Base-by-base conservation (phyloP, 106 monocot genomes). In the Dendrobium catenatum region DNA sequence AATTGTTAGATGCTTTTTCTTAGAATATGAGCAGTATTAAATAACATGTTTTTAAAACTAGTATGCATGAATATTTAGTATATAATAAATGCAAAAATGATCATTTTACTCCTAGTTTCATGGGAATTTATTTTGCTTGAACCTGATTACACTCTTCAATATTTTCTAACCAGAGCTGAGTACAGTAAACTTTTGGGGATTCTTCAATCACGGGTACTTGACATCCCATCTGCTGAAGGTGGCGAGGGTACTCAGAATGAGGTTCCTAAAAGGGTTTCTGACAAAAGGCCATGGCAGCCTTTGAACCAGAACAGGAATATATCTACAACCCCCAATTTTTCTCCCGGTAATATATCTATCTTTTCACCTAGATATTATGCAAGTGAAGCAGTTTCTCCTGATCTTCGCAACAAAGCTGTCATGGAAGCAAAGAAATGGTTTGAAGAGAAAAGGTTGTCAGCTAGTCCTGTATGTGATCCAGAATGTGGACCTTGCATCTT, bases 351-450 rank as follows among this genome's bases (percentile, higher is more conserved):
- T 74, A 15, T 64, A 22, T 68, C 55, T 67, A 43, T 76, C 58
- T 77, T 84, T 80, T 81, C 86, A 80, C 77, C 84, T 27, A 68
- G 59, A 22, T 79, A 80, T 82, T 85, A 76, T 24, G 15, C 67
- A 5, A 79, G 82, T 43, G 51, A 59, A 82, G 83, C 49, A 77
- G 73, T 37, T 67, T 55, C 86, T 75, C 85, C 84, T 73, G 88
- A 85, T 79, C 40, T 82, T 9, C 79, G 59, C 61, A 83, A 80
- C 26, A 77, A 79, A 72, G 96, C 88, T 81, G 79, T 96, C 22
- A 82, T 74, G 79, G 93, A 96, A 80, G 93, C 93, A 75, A 93
- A 96, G 77, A 91, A 90, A 82, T 91, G 93, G 91, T 59, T 91
- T 43, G 84, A 89, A 49, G 90, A 91, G 88, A 90, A 89, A 88